phyloP scores from a whole-genome alignment of 2,329 filamentous ascomycete species.

The Penicillium occitanis region DNA sequence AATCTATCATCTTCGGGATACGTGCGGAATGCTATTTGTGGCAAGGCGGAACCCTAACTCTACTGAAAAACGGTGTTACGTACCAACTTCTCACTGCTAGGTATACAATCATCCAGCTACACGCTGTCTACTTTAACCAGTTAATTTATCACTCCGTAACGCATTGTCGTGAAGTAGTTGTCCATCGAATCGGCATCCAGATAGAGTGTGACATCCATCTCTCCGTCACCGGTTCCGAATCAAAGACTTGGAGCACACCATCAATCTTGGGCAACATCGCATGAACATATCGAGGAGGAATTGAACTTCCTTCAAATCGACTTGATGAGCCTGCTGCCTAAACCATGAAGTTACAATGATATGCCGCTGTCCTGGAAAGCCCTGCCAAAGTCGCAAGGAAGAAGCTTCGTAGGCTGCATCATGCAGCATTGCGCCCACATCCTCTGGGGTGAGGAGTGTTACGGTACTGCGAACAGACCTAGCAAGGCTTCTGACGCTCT shows the following conservation, averaged over 20 bases:
- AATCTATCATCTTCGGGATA: neutral
- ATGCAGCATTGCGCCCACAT: constrained; percentile 45
- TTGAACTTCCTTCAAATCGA: constrained; percentile 36
- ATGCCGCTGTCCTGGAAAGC: constrained; percentile 46
- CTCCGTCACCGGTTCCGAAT: constrained; percentile 27
- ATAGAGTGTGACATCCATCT: constrained; percentile 24
- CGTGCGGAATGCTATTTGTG: neutral
- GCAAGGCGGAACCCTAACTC: neutral
- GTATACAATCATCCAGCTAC: neutral
- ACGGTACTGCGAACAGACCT: constrained; percentile 39
- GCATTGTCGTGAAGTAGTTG: neutral
- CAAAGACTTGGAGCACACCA: constrained; percentile 47
- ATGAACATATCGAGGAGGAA: constrained; percentile 42
- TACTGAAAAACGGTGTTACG: neutral
- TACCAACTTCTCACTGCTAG: neutral
- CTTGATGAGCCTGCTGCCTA: constrained; percentile 30
- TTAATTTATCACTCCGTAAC: neutral
- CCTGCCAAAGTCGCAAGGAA: constrained; percentile 52
- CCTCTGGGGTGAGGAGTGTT: constrained; percentile 38
- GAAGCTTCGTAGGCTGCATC: constrained; percentile 46
- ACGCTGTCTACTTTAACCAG: neutral
- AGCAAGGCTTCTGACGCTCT: constrained; percentile 12
- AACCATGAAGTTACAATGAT: constrained; percentile 49
- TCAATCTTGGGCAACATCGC: constrained; percentile 46
- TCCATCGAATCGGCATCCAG: constrained; percentile 18